phyloP scores from a whole-genome alignment of 177 flowering plant species.

The Tripterygium wilfordii region DNA sequence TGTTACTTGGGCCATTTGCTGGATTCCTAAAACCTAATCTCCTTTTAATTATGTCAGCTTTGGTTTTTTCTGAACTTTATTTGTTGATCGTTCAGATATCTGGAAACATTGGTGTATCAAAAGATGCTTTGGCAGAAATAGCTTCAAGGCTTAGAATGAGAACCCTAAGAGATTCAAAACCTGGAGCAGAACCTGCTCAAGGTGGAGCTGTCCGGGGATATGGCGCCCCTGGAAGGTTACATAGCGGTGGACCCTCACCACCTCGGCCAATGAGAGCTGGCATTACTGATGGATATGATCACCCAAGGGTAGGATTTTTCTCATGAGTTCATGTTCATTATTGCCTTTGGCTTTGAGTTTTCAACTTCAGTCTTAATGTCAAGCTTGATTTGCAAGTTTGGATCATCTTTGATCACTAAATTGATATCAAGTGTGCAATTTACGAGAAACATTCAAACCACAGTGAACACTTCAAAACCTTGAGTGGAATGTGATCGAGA shows the following conservation, averaged over 20 bases:
- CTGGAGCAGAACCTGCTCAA: slow-evolving; percentile 26
- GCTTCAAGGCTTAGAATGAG: slow-evolving; percentile 61
- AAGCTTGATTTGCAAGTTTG: no score
- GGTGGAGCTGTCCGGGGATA: slow-evolving; percentile 15
- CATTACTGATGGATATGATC: slow-evolving; percentile 34
- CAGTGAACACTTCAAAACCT: no score
- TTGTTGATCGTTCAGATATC: slow-evolving; percentile 40
- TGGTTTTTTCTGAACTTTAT: slow-evolving; percentile 2
- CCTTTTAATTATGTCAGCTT: background rate
- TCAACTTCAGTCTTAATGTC: no score
- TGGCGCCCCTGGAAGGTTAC: slow-evolving; percentile 30
- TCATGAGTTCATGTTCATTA: background rate
- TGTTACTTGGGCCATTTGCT: background rate
- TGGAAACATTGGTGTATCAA: slow-evolving; percentile 52
- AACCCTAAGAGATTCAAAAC: slow-evolving; percentile 42
- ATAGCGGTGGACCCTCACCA: slow-evolving; percentile 26
- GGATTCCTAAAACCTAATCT: background rate
- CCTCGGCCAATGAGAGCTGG: slow-evolving; percentile 34
- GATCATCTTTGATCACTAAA: no score
- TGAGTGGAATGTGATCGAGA: no score
- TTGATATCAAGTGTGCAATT: no score
- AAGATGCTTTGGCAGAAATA: slow-evolving; percentile 63
- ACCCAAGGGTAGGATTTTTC: slow-evolving; percentile 29
- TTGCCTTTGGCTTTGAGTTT: no score
- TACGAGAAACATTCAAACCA: no score